Evolutionary conservation across 140 eudicot genomes (phyloP).

Genomic region (Anethum foeniculum): DNA sequence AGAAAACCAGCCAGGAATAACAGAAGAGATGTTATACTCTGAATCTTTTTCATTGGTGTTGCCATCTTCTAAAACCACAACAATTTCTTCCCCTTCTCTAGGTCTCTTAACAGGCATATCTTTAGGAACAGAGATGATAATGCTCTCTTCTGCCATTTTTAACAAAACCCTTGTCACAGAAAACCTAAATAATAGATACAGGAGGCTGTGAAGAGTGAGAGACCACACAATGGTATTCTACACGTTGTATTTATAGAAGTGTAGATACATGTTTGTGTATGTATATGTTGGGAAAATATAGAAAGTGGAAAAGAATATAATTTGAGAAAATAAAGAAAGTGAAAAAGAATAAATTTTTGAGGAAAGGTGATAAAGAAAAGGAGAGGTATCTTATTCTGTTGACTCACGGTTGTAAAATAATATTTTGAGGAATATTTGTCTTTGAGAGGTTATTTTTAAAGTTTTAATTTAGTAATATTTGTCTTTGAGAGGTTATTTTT

Average conservation of each 20-base stretch:
- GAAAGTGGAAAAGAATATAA: not conserved
- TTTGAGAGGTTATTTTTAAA: not conserved
- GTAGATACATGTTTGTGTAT: not conserved
- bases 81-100: slow-evolving; percentile 38
- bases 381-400: not conserved
- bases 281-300: not conserved
- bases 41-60: slow-evolving; percentile 11
- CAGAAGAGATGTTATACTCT: slow-evolving; percentile 29
- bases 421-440: not conserved
- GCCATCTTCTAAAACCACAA: slow-evolving; percentile 18
- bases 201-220: not conserved
- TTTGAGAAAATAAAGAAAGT: not conserved
- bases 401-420: not conserved
- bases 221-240: not conserved
- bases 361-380: not conserved
- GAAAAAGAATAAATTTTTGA: not conserved
- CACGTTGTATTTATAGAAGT: not conserved
- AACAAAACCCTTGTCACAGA: not conserved
- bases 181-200: not conserved
- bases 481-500: no score
- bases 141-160: slow-evolving; percentile 38
- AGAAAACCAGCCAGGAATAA: slow-evolving; percentile 93
- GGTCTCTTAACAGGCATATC: slow-evolving; percentile 48
- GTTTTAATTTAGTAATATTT: no score
- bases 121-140: slow-evolving; percentile 23